Base-by-base conservation (phyloP, 2,329 filamentous ascomycete species). In the Diaporthe vaccinii region DNA sequence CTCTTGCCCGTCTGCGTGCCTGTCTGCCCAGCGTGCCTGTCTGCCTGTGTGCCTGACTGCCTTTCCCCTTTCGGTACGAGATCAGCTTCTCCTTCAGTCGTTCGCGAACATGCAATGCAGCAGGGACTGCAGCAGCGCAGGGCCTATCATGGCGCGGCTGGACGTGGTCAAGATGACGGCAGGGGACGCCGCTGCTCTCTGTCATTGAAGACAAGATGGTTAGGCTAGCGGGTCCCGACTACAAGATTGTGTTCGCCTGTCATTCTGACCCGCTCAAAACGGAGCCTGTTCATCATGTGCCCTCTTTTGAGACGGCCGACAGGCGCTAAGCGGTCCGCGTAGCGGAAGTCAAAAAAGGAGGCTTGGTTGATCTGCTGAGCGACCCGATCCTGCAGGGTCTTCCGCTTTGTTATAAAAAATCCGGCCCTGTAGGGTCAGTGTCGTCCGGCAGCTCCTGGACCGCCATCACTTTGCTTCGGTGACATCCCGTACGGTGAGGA, bases 351-450 rank as follows among this genome's bases (percentile, higher is more conserved):
- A 70, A 53, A 73, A 58, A 59, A 65, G 62, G 74, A 74, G 74
- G 74, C 53, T 75, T 72, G 68, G 57, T 72, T 75, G 73, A 75
- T 75, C 73, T 75, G 72, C 72, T 76, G 72, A 74, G 72, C 44
- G 67, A 74, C 75, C 73, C 55, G 74, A 58, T 68, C 67, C 75
- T 62, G 72, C 73, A 76, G 74, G 74, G 74, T 74, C 72, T 69
- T 55, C 65, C 65, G 65, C 49, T 69, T 39, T 69, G 46, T 53
- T 68, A 57, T 72, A 62, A 58, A 58, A 36, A 31, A 44, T 44
- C 28, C 61, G 51, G 41, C 55, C 73, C 49, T 55, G 71, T 36
- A 76, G 75, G 75, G 75, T 76, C 75, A 76, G 61, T 76, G 75
- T 76, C 75, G 62, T 65, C 75, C 73, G 74, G 59, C 58, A 57